phyloP scores from a whole-genome alignment of 75 land plant species.

The Pinus taeda region DNA sequence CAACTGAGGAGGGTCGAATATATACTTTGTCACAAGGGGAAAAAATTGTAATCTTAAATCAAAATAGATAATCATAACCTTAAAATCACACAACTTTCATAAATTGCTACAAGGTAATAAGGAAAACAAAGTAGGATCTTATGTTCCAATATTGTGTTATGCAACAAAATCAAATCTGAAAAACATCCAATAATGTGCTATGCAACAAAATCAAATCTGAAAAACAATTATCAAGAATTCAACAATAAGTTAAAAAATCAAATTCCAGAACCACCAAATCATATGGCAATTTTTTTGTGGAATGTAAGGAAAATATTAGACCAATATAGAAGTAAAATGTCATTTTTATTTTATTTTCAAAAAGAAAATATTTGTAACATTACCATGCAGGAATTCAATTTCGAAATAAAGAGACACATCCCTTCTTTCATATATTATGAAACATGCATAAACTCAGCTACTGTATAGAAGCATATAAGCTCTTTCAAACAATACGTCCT shows the following conservation, averaged over 20 bases:
- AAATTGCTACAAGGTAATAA: not conserved
- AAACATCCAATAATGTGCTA: not conserved
- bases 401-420: not conserved
- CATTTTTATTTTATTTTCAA: not conserved
- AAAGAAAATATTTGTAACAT: not conserved
- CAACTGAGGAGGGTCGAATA: not conserved
- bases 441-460: constrained; percentile 39
- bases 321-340: not conserved
- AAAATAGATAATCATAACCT: not conserved
- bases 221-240: not conserved
- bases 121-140: not conserved
- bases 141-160: not conserved
- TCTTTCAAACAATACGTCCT: constrained; percentile 72
- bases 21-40: not conserved
- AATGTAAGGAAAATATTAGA: not conserved
- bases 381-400: not conserved
- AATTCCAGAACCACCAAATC: too few relatives aligned
- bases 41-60: not conserved
- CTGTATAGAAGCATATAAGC: constrained; percentile 88
- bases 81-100: not conserved
- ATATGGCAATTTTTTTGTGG: too few relatives aligned
- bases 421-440: not conserved
- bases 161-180: not conserved
- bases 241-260: not conserved
- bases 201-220: not conserved